Conservation (phyloP, 805 yeast species). For the Candida dajiaensis region DNA sequence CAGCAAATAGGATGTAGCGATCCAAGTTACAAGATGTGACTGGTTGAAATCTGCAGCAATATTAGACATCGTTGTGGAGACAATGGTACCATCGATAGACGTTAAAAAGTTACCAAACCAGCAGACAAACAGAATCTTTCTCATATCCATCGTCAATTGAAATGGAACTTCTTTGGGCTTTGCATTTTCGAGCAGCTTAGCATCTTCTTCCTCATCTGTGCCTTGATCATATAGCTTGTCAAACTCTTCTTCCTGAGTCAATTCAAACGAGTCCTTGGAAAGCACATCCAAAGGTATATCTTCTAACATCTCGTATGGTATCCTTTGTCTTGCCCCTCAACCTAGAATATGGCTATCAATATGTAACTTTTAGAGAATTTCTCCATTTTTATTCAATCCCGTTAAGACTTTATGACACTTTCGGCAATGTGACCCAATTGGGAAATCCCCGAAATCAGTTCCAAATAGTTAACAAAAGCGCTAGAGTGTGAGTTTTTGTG, state of each 20-base stretch:
- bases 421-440: background rate
- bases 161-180: background rate
- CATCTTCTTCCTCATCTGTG: background rate
- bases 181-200: background rate
- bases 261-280: background rate
- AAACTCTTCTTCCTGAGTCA: background rate
- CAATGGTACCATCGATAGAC: conserved; percentile 55
- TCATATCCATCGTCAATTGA: background rate
- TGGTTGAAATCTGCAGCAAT: conserved; percentile 57
- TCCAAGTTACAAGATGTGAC: conserved; percentile 53
- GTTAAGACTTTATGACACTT: background rate
- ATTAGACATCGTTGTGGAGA: conserved; percentile 49
- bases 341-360: no score
- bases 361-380: no score
- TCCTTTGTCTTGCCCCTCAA: no score
- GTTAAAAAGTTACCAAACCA: conserved; percentile 46
- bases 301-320: background rate
- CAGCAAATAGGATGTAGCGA: conserved; percentile 63
- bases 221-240: background rate
- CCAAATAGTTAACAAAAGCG: no score
- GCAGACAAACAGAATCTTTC: conserved; percentile 22
- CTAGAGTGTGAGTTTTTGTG: no score
- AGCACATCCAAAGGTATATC: background rate
- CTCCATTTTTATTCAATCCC: background rate
- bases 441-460: background rate